A percentile compares a stretch with the other conserved stretches of the same genome.
Evolutionary conservation across 31 red algal species (phyloP).

Genomic region (Odonthalia washingtoniensis): DNA sequence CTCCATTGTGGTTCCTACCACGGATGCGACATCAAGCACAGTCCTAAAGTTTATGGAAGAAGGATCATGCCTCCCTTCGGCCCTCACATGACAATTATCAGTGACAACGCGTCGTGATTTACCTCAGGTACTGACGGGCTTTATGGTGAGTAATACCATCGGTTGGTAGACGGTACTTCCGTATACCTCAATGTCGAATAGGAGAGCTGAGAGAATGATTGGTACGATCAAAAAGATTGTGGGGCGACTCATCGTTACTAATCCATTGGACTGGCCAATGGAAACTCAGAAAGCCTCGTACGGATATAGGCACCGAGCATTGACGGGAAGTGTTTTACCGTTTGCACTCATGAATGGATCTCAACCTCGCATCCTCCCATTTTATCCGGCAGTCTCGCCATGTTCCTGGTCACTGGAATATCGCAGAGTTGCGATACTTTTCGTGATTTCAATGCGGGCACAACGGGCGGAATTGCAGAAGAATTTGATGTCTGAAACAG

Average conservation of each 20-base stretch:
- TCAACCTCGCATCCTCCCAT: background rate
- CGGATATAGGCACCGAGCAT: constrained; percentile 16
- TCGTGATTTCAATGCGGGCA: background rate
- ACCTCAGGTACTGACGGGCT: background rate
- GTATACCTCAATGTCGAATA: constrained; percentile 22
- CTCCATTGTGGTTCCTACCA: background rate
- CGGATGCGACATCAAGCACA: background rate
- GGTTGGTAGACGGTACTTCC: constrained; percentile 12
- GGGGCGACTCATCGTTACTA: background rate
- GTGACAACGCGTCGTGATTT: constrained; percentile 16
- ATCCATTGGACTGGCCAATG: background rate
- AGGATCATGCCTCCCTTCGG: constrained; percentile 17
- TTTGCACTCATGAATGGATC: constrained; percentile 9
- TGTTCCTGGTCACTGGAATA: background rate
- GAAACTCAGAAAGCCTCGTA: background rate
- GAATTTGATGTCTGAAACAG: background rate
- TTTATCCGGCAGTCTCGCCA: background rate
- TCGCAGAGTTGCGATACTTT: background rate
- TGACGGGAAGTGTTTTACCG: background rate
- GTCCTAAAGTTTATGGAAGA: background rate
- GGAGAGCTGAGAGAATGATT: constrained; percentile 16
- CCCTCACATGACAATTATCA: background rate
- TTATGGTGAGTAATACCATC: background rate
- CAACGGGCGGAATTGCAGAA: background rate
- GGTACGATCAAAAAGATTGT: background rate